Conservation (phyloP, 306 rosid genomes). For the Albizia julibrissin region DNA sequence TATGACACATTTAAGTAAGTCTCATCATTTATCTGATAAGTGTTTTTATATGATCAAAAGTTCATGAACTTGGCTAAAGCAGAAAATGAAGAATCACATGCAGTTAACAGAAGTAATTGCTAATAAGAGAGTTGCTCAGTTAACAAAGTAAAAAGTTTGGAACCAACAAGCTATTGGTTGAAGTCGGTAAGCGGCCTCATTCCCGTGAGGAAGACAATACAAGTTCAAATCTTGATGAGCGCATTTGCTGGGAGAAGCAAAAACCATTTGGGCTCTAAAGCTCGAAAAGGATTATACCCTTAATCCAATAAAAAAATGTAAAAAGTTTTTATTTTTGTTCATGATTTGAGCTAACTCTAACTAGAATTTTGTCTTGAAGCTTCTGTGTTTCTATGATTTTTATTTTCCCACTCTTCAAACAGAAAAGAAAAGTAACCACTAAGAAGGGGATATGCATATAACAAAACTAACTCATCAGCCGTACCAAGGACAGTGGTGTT, state of each 20-base stretch:
- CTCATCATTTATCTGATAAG: background rate
- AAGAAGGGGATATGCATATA: conserved; percentile 2
- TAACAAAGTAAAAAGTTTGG: background rate
- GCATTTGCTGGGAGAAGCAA: too few relatives aligned
- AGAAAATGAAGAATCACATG: background rate
- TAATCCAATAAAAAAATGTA: too few relatives aligned
- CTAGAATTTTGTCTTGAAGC: background rate
- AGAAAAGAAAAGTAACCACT: background rate
- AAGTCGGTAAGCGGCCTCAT: too few relatives aligned
- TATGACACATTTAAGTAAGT: background rate
- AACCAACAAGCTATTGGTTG: too few relatives aligned
- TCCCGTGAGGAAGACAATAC: too few relatives aligned
- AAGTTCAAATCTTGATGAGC: too few relatives aligned
- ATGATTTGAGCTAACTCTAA: background rate
- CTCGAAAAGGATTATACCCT: too few relatives aligned
- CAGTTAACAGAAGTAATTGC: background rate
- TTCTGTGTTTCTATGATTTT: background rate
- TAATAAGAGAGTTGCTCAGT: background rate
- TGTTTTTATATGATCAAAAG: background rate
- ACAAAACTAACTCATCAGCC: conserved; percentile 32
- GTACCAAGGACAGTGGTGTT: conserved; percentile 61
- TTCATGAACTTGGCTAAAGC: background rate
- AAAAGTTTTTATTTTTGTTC: background rate
- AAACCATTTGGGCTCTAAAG: too few relatives aligned
- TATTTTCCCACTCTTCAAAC: background rate